Conservation (phyloP, 1,284 basidiomycete species). For the Kwoniella shivajii region DNA sequence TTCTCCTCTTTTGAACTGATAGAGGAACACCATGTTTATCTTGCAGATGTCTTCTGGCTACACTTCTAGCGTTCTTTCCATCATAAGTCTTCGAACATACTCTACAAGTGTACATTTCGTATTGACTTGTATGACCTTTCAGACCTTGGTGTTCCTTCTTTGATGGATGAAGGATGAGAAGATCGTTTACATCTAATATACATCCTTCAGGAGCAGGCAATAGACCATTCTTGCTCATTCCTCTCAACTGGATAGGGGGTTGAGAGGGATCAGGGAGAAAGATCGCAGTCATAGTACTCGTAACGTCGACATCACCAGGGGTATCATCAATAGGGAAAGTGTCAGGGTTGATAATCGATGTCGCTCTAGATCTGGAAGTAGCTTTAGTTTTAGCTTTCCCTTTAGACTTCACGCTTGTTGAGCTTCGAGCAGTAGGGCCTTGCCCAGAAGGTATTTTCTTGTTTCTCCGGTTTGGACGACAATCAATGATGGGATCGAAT, state of each 20-base stretch:
- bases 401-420: background rate
- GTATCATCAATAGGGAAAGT: background rate
- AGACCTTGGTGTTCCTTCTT: background rate
- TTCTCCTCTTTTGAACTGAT: slow-evolving; percentile 57
- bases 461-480: background rate
- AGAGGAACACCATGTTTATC: slow-evolving; percentile 62
- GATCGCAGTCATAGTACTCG: background rate
- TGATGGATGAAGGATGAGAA: slow-evolving; percentile 37
- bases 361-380: background rate
- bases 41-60: slow-evolving; percentile 60
- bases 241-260: slow-evolving; percentile 18
- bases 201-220: slow-evolving; percentile 24
- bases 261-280: slow-evolving; percentile 17
- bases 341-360: background rate
- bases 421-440: background rate
- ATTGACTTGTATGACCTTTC: slow-evolving; percentile 16
- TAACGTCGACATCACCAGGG: background rate
- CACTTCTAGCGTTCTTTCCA: slow-evolving; percentile 60
- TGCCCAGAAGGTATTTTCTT: background rate
- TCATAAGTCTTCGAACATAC: slow-evolving; percentile 54
- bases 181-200: slow-evolving; percentile 34
- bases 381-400: slow-evolving; percentile 2
- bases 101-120: slow-evolving; percentile 44
- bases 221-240: slow-evolving; percentile 8
- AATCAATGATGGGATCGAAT: too few relatives aligned